Evolutionary conservation across 164 flowering plant species (phyloP).

Genomic region (Buxus sempervirens): DNA sequence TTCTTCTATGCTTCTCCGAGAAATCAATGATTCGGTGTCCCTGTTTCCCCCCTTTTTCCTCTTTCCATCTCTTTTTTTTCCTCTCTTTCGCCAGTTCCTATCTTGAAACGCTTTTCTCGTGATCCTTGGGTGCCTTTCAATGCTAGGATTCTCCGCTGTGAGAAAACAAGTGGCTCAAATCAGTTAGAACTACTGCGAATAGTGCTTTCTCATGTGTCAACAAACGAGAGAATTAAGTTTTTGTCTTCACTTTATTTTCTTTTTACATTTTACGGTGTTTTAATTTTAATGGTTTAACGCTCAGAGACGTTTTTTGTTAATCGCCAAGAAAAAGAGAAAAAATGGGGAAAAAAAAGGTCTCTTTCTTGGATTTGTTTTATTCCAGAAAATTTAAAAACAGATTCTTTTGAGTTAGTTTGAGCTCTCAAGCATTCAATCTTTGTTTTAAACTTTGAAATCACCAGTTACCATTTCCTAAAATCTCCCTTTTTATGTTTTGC

Average conservation of each 20-base stretch:
- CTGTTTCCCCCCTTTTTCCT: too few species aligned
- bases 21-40: neutral
- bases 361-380: too few species aligned
- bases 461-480: neutral
- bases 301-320: neutral
- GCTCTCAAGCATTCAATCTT: too few species aligned
- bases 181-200: neutral
- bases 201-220: neutral
- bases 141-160: neutral
- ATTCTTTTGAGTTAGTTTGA: neutral
- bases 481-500: too few species aligned
- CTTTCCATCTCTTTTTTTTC: neutral
- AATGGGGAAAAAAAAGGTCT: too few species aligned
- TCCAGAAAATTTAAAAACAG: neutral
- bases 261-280: neutral
- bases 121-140: neutral
- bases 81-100: neutral
- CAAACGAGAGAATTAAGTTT: neutral
- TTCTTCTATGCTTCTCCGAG: neutral
- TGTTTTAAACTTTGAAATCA: too few species aligned
- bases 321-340: neutral
- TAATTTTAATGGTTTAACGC: neutral
- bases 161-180: conserved; percentile 6
- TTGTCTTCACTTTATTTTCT: neutral
- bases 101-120: neutral